Evolutionary conservation across 1,139 yeast species (phyloP), one percentile per base, ranked within the genome.

Genomic region (Diutina neorugosa): DNA sequence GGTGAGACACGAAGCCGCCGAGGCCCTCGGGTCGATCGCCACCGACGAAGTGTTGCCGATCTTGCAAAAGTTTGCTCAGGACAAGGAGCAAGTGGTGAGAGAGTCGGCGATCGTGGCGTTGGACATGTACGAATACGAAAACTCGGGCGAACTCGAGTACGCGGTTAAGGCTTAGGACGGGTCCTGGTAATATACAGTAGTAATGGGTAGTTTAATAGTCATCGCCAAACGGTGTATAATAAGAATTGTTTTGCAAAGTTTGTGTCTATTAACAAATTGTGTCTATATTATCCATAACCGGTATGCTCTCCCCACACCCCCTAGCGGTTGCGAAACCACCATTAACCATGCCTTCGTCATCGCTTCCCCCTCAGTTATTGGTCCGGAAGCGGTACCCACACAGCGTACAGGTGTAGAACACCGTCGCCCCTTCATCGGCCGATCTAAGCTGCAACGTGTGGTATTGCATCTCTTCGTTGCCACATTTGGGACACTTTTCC

Each of bases 1-100:
- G 98, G 98, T 94, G 41, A 85, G 99, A 72, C 99, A 94, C 66
- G 99, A 94, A 71, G 98, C 98, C 55, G 98, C 98, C 34, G 99
- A 94, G 71, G 98, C 98, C 31, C 77, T 94, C 61, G 98, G 98
- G 23, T 81, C 96, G 31, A 93, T 94, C 66, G 98, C 96, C 25
- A 88, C 97, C n/a, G 96, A 88, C 62, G 97, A 91, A 55, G 96
- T 93, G 52, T 77, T 91, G 60, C 97, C 97, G 18, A 84, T 93
- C 44, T 79, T 94, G 63, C 79, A 86, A 65, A 74, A 82, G 49
- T 87, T 86, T 68, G 78, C 91, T 62, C 74, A 81, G 61, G 98
- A 94, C 66, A 75, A 80, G 57, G 96, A 87, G 62, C 80, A 78
- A 55, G 98, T 94, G 52, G 98, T 94, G 52, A 82, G 97, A 65